Evolutionary conservation across 768 basidiomycete species (phyloP), one percentile per base, ranked within the genome.

Genomic region (Leccinellum luteum): DNA sequence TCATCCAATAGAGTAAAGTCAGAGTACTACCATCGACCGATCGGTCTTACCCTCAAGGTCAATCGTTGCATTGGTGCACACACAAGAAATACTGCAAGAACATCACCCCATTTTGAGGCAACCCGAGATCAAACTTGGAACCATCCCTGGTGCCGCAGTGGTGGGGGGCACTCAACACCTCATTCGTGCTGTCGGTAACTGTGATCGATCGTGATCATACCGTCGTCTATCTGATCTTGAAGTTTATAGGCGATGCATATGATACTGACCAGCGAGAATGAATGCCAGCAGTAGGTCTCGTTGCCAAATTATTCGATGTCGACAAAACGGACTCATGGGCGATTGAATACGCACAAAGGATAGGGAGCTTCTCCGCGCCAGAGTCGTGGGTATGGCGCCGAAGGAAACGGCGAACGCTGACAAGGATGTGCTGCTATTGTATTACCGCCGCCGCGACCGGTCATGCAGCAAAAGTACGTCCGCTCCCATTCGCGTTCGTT

Each of bases 71-170:
- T 54, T 92, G 90, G 90, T 78, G 78, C 38, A 63, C 74, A 0
- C 90, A 93, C 67, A 84, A 78, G 59, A 80, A 78, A 32, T 76
- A 90, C n/a, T 93, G 90, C 81, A 88, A 82, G 65, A 60, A 57
- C 4, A 76, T 82, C 59, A 78, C n/a, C n/a, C n/a, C n/a, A n/a
- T 85, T 57, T 98, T 98, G 69, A 94, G 93, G 17, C 95, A 96
- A 69, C 96, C 96, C 13, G 96, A 98, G 71, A 92, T 98, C 74
- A 94, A 90, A 65, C 82, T 97, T 35, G 95, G 94, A 54, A 87
- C 92, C 56, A 95, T 98, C 68, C 94, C 95, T 21, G 95, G 95
- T 9, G 92, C 88, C n/a, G n/a, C n/a, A n/a, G n/a, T n/a, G n/a
- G n/a, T n/a, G 10, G 95, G 95, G 51, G 95, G 95, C 9, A 92